Base-by-base conservation (phyloP, 345 rosid genomes). In the Geranium rotundifolium region DNA sequence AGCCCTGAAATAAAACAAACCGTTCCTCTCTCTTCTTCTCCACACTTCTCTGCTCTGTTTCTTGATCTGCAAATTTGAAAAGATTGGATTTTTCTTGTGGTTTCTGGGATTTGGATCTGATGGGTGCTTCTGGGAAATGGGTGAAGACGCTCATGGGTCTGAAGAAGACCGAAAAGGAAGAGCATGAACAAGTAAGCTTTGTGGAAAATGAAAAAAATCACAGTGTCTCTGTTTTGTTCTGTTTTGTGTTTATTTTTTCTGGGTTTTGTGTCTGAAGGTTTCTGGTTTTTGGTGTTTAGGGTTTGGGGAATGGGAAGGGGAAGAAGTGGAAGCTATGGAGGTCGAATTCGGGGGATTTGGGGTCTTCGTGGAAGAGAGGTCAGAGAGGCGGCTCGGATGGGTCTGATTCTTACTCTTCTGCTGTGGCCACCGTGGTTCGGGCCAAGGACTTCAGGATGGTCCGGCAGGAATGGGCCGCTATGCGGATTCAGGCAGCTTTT, bases 51-150 rank as follows among this genome's bases (percentile, higher is more conserved):
- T 31, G 37, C 37, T 31, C 37, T 31, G 37, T 31, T 31, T 31
- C 37, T 31, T 31, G 4, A 31, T 3, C 37, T 31, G 3, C 37
- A 31, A 7, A 7, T 31, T 31, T 31, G 4, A 31, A 31, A 31
- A n/a, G 37, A 31, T 31, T 31, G 37, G 7, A 31, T 3, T 7
- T 31, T 31, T 31, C 37, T 31, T 2, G 4, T 31, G 37, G 37
- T 31, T 31, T 3, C 37, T 31, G n/a, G n/a, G n/a, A n/a, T n/a
- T n/a, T n/a, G n/a, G n/a, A n/a, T n/a, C 37, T 31, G 3, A 92
- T 92, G 98, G 97, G 98, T 79, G 97, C 89, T 69, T 84, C 98
- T 57, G 96, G 95, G 29, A 92, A 84, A 72, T 92, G 98, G 98
- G 85, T 92, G 5, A 89, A 85, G 69, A 81, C 93, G 17, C 77